Percentiles rank a stretch among this genome's conserved stretches.
phyloP scores from a whole-genome alignment of 352 stramenopile species.

The Phytophthora aleatoria region DNA sequence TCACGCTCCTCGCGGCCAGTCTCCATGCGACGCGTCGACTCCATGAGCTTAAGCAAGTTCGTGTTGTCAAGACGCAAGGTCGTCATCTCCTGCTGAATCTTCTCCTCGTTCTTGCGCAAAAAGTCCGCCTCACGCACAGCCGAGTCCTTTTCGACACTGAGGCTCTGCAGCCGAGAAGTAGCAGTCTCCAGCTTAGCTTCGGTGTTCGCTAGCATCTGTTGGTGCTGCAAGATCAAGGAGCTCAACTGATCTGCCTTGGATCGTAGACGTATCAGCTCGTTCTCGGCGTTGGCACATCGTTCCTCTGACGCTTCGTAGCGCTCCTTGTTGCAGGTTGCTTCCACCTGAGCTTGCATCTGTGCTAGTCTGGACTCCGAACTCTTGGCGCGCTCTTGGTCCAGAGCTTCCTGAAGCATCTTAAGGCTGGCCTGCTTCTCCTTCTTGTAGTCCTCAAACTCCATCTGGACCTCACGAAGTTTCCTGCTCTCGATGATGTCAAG shows the following conservation, averaged over 20 bases:
- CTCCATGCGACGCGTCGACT: slow-evolving; percentile 74
- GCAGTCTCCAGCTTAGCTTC: slow-evolving; percentile 66
- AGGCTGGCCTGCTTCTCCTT: slow-evolving; percentile 73
- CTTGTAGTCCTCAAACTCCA: slow-evolving; percentile 82
- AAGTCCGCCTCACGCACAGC: slow-evolving; percentile 51
- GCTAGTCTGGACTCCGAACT: slow-evolving; percentile 51
- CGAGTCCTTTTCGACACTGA: slow-evolving; percentile 58
- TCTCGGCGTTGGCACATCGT: slow-evolving; percentile 58
- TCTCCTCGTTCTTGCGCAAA: slow-evolving; percentile 67
- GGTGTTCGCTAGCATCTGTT: slow-evolving; percentile 59
- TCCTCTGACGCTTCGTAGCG: slow-evolving; percentile 62
- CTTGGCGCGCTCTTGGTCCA: slow-evolving; percentile 62
- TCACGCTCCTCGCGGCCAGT: slow-evolving; percentile 61
- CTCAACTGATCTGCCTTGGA: slow-evolving; percentile 67
- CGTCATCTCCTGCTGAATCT: slow-evolving; percentile 61
- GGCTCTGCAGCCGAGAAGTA: slow-evolving; percentile 40
- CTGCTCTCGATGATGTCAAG: slow-evolving; percentile 45
- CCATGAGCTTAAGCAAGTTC: slow-evolving; percentile 84
- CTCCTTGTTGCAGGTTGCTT: slow-evolving; percentile 67
- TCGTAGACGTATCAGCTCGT: slow-evolving; percentile 66
- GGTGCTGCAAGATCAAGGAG: slow-evolving; percentile 64
- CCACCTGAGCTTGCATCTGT: slow-evolving; percentile 76
- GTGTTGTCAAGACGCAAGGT: slow-evolving; percentile 72
- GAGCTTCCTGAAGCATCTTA: slow-evolving; percentile 68
- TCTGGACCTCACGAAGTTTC: slow-evolving; percentile 61